phyloP scores from a whole-genome alignment of 192 early-diverging fungal genomes.

The Chytriomyces sp. region DNA sequence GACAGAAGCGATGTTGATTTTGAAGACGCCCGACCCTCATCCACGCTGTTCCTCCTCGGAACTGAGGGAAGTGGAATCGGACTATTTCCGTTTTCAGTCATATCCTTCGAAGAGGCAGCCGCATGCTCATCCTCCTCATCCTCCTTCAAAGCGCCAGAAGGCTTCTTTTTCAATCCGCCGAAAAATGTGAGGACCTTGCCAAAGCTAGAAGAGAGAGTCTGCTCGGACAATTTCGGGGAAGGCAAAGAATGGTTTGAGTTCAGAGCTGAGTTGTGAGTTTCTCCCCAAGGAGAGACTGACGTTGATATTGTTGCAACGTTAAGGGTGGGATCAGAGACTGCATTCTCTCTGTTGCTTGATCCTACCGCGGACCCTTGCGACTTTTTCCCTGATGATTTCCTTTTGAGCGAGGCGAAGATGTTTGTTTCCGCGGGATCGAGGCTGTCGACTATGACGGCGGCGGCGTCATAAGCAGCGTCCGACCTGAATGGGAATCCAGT shows the following conservation, averaged over 20 bases:
- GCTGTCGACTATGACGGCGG: neutral
- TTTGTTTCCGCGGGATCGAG: neutral
- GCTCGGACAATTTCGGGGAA: neutral
- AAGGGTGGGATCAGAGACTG: too few relatives aligned
- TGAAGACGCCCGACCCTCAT: neutral
- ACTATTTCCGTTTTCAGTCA: too few relatives aligned
- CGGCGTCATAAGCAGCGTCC: slow-evolving; percentile 3
- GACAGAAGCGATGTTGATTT: too few relatives aligned
- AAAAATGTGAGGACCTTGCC: slow-evolving; percentile 13
- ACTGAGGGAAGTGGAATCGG: too few relatives aligned
- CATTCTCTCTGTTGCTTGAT: too few relatives aligned
- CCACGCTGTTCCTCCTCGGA: neutral
- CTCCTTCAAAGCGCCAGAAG: too few relatives aligned
- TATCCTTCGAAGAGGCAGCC: too few relatives aligned
- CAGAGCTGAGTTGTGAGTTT: neutral
- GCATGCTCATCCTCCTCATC: too few relatives aligned
- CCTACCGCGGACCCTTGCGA: neutral
- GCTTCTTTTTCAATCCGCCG: neutral
- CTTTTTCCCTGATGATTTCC: neutral
- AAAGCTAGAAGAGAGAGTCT: neutral
- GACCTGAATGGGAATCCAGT: slow-evolving; percentile 40
- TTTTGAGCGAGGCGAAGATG: neutral
- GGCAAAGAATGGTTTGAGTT: neutral
- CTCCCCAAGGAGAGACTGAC: neutral
- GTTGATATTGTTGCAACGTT: neutral